A percentile compares a stretch with the other conserved stretches of the same genome.
Conservation (phyloP, 2,329 filamentous ascomycete species). For the Trichoderma sp. region DNA sequence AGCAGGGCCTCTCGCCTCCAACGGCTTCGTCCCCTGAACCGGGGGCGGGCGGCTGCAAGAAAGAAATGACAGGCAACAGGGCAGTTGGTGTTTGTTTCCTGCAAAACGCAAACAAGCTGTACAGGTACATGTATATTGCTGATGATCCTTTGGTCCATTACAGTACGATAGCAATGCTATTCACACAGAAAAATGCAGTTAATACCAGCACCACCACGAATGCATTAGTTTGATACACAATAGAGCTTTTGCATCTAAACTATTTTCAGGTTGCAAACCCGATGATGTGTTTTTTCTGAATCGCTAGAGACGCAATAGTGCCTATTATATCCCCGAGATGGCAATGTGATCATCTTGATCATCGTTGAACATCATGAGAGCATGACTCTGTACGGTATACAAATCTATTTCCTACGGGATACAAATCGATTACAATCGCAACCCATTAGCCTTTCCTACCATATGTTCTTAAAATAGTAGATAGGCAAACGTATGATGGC, state of each 20-base stretch:
- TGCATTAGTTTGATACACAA: neutral
- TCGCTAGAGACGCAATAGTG: neutral
- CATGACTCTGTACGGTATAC: neutral
- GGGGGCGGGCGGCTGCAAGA: slow-evolving; percentile 11
- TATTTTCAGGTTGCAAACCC: neutral
- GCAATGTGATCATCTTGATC: slow-evolving; percentile 2
- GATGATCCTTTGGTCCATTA: neutral
- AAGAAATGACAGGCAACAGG: slow-evolving; percentile 12
- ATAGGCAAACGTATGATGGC: neutral
- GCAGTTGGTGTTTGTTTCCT: neutral
- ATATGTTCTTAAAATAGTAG: neutral
- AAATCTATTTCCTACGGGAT: neutral
- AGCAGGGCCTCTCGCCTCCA: neutral
- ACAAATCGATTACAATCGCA: neutral
- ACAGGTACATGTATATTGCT: neutral
- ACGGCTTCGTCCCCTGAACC: slow-evolving; percentile 8
- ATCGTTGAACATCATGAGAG: neutral
- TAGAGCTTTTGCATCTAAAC: neutral
- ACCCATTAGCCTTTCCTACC: neutral
- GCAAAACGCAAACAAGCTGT: neutral
- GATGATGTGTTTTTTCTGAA: neutral
- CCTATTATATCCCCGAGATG: neutral
- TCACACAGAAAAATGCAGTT: neutral
- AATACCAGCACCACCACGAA: neutral
- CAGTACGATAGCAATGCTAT: neutral